phyloP scores from a whole-genome alignment of 2,329 filamentous ascomycete genomes.

The Arthrobotrys conoides region DNA sequence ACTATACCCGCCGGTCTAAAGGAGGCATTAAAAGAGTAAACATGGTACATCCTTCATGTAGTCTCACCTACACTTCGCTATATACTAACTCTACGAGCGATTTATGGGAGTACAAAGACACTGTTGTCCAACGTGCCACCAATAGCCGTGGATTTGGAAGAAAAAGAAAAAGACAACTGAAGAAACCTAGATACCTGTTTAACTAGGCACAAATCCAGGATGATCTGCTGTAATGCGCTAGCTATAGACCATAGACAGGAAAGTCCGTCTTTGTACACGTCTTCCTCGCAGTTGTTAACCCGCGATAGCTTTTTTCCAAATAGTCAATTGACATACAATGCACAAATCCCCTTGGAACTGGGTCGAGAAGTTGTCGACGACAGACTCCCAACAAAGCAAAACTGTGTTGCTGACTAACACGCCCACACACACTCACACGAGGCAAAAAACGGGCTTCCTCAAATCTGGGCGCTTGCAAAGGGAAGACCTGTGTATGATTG shows the following conservation, averaged over 20 bases:
- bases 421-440: neutral
- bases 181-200: neutral
- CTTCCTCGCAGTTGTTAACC: neutral
- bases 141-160: conserved; percentile 35
- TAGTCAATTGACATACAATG: conserved; percentile 31
- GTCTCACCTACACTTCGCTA: neutral
- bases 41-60: conserved; percentile 14
- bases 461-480: neutral
- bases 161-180: neutral
- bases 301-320: neutral
- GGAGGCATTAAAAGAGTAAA: neutral
- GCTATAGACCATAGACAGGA: neutral
- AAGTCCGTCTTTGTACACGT: neutral
- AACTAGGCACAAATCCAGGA: neutral
- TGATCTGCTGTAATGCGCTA: neutral
- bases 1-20: neutral
- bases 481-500: conserved; percentile 6
- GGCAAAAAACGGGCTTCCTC: neutral
- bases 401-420: conserved; percentile 59
- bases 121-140: conserved; percentile 32
- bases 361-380: conserved; percentile 12
- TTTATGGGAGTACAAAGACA: conserved; percentile 42
- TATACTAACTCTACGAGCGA: conserved; percentile 36
- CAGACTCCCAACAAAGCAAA: conserved; percentile 12
- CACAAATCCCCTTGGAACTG: no score